These are phyloP conservation scores for Termitomyces sp. DNA, from an alignment of 768 basidiomycete species.

Conservation along the genomic window DNA sequence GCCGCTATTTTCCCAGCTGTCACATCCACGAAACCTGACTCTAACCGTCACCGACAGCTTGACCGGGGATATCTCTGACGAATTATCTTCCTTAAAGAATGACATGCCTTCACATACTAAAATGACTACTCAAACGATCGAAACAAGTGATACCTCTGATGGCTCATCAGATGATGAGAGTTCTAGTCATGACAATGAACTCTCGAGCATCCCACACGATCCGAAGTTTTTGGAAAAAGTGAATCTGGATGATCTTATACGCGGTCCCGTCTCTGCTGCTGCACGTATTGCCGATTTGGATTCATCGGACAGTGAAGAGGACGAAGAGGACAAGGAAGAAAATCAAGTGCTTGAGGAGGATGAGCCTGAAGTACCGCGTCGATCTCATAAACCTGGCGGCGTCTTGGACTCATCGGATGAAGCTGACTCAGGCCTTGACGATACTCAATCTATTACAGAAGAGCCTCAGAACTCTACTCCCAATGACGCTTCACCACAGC, in stretches of 20 bases:
- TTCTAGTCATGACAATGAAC: constrained; percentile 1
- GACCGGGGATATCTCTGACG: not conserved
- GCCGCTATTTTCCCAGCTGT: not conserved
- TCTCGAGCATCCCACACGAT: constrained; percentile 25
- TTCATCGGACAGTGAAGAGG: constrained; percentile 41
- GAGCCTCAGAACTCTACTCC: not conserved
- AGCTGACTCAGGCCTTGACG: constrained; percentile 37
- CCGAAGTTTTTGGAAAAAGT: constrained; percentile 28
- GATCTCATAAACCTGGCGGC: constrained; percentile 26
- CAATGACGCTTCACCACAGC: not conserved
- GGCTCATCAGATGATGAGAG: constrained; percentile 10
- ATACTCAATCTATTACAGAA: constrained; percentile 27
- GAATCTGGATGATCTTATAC: constrained; percentile 37
- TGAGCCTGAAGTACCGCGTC: constrained; percentile 24
- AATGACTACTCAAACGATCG: not conserved
- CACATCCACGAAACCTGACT: not conserved
- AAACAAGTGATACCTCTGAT: constrained; percentile 3
- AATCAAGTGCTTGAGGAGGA: constrained; percentile 35
- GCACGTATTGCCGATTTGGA: constrained; percentile 33
- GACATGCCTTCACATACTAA: not conserved
- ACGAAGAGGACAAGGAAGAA: constrained; percentile 38
- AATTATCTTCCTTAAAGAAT: not conserved
- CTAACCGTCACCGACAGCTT: not conserved
- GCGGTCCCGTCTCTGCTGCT: constrained; percentile 32
- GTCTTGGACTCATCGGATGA: constrained; percentile 24